Evolutionary conservation across 345 rosid genomes (phyloP).

Genomic region (Corchorus capsularis): DNA sequence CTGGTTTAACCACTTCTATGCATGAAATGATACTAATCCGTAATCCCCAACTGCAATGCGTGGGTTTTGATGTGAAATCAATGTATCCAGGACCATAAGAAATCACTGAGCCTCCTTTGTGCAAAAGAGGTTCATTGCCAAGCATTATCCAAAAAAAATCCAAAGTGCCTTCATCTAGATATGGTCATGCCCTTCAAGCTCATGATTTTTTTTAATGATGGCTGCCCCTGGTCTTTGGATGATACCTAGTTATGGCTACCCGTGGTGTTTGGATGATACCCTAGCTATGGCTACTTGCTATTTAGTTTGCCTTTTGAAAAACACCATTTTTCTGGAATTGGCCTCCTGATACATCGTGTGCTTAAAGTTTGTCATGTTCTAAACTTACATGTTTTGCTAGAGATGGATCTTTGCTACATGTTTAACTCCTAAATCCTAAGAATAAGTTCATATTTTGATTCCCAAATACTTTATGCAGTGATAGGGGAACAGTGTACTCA

Average conservation of each 20-base stretch:
- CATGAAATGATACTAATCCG: background rate
- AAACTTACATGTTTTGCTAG: background rate
- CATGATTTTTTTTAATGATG: background rate
- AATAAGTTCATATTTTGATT: background rate
- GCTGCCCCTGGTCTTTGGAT: background rate
- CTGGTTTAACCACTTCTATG: background rate
- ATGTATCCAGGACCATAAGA: background rate
- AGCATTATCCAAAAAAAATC: background rate
- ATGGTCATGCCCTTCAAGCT: background rate
- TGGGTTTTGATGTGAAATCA: background rate
- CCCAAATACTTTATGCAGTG: slow-evolving; percentile 49
- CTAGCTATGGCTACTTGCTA: background rate
- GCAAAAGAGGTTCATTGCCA: slow-evolving; percentile 1
- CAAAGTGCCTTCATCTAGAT: background rate
- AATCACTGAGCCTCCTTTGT: background rate
- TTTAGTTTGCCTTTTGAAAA: background rate
- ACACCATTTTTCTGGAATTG: slow-evolving; percentile 8
- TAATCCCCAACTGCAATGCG: background rate
- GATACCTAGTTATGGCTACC: background rate
- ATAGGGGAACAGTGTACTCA: slow-evolving; percentile 88
- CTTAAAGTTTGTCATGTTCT: background rate
- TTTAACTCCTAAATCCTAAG: slow-evolving; percentile 5
- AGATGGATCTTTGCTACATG: background rate
- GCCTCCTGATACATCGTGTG: background rate
- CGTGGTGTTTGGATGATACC: background rate